A percentile compares a stretch with the other conserved stretches of the same genome.
phyloP scores from a whole-genome alignment of 225 moss, liverwort and hornwort species.

The Asterella californica region DNA sequence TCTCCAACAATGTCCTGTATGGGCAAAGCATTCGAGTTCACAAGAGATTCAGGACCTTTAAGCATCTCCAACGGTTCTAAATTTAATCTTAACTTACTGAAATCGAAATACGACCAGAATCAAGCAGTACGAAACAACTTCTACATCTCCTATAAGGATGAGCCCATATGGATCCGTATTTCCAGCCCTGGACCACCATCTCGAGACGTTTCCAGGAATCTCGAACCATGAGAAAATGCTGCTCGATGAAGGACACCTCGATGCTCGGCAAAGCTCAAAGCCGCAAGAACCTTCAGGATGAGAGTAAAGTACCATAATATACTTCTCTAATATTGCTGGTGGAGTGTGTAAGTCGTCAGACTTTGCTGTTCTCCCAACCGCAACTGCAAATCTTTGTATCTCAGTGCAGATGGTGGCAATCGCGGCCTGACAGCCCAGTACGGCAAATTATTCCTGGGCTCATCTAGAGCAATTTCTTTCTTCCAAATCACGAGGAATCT shows the following conservation, averaged over 20 bases:
- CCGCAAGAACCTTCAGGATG: not conserved
- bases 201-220: not conserved
- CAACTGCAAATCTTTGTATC: constrained; percentile 60
- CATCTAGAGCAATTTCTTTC: not conserved
- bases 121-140: not conserved
- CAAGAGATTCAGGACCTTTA: not conserved
- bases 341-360: constrained; percentile 54
- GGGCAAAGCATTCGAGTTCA: not conserved
- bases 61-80: not conserved
- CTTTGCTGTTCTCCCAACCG: constrained; percentile 64
- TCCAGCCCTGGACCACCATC: not conserved
- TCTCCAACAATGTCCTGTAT: constrained; percentile 67
- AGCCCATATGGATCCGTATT: not conserved
- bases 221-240: not conserved
- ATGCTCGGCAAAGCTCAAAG: not conserved
- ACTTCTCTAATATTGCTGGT: constrained; percentile 53
- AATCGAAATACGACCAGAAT: not conserved
- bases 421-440: constrained; percentile 53
- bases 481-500: not conserved
- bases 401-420: constrained; percentile 62
- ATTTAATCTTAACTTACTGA: not conserved
- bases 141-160: not conserved
- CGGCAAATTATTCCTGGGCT: too few relatives aligned
- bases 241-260: not conserved
- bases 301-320: constrained; percentile 53